A percentile compares a stretch with the other conserved stretches of the same genome.
phyloP scores from a whole-genome alignment of 2,329 filamentous ascomycete genomes.

The Xylaria sp. region DNA sequence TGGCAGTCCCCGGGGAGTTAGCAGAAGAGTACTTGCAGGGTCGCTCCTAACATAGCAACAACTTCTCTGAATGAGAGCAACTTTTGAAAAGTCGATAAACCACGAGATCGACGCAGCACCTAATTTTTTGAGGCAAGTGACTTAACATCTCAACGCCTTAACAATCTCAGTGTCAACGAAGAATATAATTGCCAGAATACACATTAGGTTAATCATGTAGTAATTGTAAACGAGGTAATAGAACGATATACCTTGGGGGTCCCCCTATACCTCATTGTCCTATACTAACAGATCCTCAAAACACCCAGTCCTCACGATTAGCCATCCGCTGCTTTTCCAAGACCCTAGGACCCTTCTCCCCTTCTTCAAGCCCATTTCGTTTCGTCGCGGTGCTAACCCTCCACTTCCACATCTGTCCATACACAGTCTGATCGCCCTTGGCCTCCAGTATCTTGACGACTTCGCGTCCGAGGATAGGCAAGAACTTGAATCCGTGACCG shows the following conservation, averaged over 20 bases:
- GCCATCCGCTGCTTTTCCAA: conserved; percentile 47
- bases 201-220: background rate
- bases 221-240: background rate
- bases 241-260: background rate
- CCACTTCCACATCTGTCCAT: conserved; percentile 49
- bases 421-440: conserved; percentile 41
- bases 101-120: background rate
- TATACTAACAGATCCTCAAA: conserved; percentile 50
- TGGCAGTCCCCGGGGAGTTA: too few relatives aligned
- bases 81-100: background rate
- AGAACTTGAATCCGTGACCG: conserved; percentile 55
- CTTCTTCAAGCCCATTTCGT: conserved; percentile 48
- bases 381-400: conserved; percentile 30
- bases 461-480: conserved; percentile 49
- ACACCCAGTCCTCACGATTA: conserved; percentile 42
- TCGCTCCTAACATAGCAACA: background rate
- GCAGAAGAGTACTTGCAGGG: too few relatives aligned
- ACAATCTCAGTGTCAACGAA: background rate
- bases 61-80: background rate
- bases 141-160: background rate
- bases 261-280: background rate
- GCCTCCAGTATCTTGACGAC: conserved; percentile 49
- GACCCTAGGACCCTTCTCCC: conserved; percentile 46
- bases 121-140: background rate
- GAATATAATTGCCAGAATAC: background rate